Percentiles rank a stretch among this genome's conserved stretches.
phyloP scores from a whole-genome alignment of 345 rosid genomes.

The Heritiera littoralis region DNA sequence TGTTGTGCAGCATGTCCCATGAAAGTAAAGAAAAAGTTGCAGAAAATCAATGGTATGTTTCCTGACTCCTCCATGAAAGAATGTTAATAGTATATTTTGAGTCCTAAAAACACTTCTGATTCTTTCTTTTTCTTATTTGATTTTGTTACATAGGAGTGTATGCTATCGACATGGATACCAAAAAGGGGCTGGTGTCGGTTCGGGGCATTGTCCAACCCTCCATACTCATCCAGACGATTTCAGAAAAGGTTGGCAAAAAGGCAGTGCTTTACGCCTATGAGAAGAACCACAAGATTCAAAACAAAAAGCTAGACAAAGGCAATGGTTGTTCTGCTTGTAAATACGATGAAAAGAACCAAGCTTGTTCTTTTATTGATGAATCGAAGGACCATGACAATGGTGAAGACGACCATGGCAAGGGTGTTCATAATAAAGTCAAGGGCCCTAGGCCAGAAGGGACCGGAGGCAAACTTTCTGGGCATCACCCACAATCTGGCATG shows the following conservation, averaged over 20 bases:
- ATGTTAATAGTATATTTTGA: neutral
- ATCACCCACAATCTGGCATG: neutral
- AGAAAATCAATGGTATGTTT: constrained; percentile 30
- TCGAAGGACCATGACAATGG: neutral
- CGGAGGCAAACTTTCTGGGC: neutral
- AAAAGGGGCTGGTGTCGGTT: constrained; percentile 21
- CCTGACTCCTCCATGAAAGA: neutral
- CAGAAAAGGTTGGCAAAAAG: constrained; percentile 18
- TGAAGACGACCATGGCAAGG: neutral
- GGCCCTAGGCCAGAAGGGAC: neutral
- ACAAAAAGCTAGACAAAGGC: neutral
- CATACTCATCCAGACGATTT: neutral
- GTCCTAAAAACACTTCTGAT: neutral
- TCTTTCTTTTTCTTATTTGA: neutral
- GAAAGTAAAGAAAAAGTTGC: constrained; percentile 24
- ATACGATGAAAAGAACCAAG: neutral
- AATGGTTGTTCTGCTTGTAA: neutral
- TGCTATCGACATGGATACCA: constrained; percentile 19
- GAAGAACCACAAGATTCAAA: constrained; percentile 14
- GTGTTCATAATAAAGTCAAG: neutral
- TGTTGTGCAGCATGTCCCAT: constrained; percentile 21
- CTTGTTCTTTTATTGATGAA: neutral
- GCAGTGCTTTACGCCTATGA: constrained; percentile 25
- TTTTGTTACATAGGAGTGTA: constrained; percentile 22
- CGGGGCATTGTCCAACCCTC: constrained; percentile 24